phyloP scores from a whole-genome alignment of 2,329 filamentous ascomycete species.

The Aspergillus jensenii region DNA sequence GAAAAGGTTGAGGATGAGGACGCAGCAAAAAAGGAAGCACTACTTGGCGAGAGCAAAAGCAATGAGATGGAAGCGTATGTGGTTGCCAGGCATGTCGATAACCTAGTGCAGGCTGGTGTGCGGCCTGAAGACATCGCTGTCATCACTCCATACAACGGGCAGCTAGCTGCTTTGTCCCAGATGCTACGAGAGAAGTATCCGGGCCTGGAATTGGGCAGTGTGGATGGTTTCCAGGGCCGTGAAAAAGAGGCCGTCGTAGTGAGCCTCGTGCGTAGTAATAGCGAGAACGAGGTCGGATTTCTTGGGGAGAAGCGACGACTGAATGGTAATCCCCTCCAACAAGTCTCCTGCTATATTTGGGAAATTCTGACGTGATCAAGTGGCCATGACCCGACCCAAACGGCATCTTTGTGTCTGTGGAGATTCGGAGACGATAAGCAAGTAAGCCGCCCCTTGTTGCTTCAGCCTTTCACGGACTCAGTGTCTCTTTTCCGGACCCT shows the following conservation, averaged over 20 bases:
- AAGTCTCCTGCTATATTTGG: not conserved
- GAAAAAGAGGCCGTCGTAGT: slow-evolving; percentile 96
- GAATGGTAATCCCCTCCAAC: slow-evolving; percentile 67
- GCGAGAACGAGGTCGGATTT: slow-evolving; percentile 85
- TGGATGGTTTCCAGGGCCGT: slow-evolving; percentile 94
- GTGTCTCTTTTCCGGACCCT: not conserved
- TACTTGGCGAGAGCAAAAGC: slow-evolving; percentile 76
- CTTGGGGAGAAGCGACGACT: slow-evolving; percentile 85
- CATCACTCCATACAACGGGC: slow-evolving; percentile 94
- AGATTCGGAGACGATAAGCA: slow-evolving; percentile 88
- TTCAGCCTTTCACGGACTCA: not conserved
- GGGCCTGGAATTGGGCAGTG: slow-evolving; percentile 89
- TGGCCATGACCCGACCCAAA: slow-evolving; percentile 94
- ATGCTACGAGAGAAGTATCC: slow-evolving; percentile 78
- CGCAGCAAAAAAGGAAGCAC: slow-evolving; percentile 51
- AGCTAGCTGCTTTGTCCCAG: slow-evolving; percentile 74
- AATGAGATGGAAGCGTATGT: slow-evolving; percentile 88
- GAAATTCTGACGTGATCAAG: slow-evolving; percentile 46
- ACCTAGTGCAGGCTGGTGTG: slow-evolving; percentile 76
- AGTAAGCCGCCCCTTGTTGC: slow-evolving; percentile 57
- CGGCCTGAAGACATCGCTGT: slow-evolving; percentile 83
- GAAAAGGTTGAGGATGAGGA: slow-evolving; percentile 78
- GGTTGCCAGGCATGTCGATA: slow-evolving; percentile 73
- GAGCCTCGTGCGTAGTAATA: slow-evolving; percentile 89
- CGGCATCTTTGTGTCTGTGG: slow-evolving; percentile 88